Base-by-base conservation (phyloP, 768 basidiomycete species). In the Ephemerocybe angulata region DNA sequence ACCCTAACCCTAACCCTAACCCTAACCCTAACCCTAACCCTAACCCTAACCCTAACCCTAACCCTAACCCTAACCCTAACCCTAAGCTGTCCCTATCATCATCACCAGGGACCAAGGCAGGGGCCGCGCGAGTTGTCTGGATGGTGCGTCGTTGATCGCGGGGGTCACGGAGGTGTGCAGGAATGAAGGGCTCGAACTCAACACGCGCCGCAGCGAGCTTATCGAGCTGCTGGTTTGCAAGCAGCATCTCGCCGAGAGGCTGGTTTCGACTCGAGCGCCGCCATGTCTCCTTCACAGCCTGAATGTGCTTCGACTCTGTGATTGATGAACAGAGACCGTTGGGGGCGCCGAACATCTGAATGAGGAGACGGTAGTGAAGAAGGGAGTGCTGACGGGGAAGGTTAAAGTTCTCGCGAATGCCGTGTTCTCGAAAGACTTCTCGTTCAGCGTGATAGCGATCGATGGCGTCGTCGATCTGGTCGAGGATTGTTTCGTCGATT, bases 221-320 rank as follows among this genome's bases (percentile, higher is more conserved):
- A 28, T 62, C 60, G 4, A 59, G 33, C n/a, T 47, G 33, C 11
- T 54, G 50, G 48, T 61, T 64, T 3, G 61, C 63, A 4, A 54
- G 29, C 13, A 68, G 60, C 59, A 68, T 67, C 49, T 68, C 63
- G 0, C 47, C 35, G 2, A 70, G 60, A 0, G 65, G 57, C 3
- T 65, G 53, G 41, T 30, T 52, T 60, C 62, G 28, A 21, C 21
- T 52, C 3, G 50, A 52, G 19, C 50, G 31, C 4, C 50, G 6
- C 4, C 19, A 52, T 37, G 50, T 10, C 37, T 52, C 19, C 50
- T 52, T 52, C 33, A 67, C 58, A 2, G 65, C 67, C 15, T 52
- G 46, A 21, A 61, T 60, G 44, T 63, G 62, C 43, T 62, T 62
- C 13, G 58, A 57, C 50, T 63, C 62, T 3, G 62, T 64, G 12